Evolutionary conservation across 345 rosid species (phyloP).

Genomic region (Bruguiera gymnorhiza): DNA sequence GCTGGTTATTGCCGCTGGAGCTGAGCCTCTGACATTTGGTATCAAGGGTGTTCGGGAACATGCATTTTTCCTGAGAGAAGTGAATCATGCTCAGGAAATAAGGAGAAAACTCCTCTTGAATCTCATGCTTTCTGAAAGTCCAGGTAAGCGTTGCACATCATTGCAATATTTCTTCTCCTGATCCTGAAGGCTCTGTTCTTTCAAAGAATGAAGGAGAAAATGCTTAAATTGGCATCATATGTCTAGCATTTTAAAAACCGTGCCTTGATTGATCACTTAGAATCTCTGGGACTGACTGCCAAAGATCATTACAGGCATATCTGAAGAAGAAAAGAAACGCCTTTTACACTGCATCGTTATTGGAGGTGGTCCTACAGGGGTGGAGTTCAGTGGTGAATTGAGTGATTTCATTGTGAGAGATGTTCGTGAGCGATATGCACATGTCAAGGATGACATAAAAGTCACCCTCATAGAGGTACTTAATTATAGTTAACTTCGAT

Average conservation of each 20-base stretch:
- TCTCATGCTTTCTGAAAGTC: constrained; percentile 89
- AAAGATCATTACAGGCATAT: constrained; percentile 45
- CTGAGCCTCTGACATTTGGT: constrained; percentile 90
- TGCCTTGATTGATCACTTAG: neutral
- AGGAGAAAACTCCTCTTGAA: constrained; percentile 87
- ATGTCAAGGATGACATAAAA: constrained; percentile 69
- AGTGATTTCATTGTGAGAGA: constrained; percentile 94
- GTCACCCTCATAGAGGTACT: constrained; percentile 92
- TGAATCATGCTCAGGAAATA: constrained; percentile 88
- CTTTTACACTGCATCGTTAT: constrained; percentile 83
- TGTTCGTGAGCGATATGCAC: constrained; percentile 63
- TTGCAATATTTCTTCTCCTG: neutral
- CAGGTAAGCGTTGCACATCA: constrained; percentile 38
- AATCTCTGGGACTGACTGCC: neutral
- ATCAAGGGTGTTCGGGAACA: constrained; percentile 83
- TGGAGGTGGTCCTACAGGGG: constrained; percentile 99
- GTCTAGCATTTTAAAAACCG: neutral
- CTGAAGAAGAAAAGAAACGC: constrained; percentile 72
- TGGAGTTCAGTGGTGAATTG: constrained; percentile 90
- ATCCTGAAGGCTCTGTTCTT: neutral
- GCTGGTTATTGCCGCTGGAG: constrained; percentile 81
- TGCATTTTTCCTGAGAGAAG: constrained; percentile 89
- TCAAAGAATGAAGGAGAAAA: neutral
- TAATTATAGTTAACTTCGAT: neutral
- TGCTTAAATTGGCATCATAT: neutral